These are phyloP conservation scores for Ustilago esculenta DNA, from an alignment of 1,284 basidiomycete species.

Conservation along the genomic window DNA sequence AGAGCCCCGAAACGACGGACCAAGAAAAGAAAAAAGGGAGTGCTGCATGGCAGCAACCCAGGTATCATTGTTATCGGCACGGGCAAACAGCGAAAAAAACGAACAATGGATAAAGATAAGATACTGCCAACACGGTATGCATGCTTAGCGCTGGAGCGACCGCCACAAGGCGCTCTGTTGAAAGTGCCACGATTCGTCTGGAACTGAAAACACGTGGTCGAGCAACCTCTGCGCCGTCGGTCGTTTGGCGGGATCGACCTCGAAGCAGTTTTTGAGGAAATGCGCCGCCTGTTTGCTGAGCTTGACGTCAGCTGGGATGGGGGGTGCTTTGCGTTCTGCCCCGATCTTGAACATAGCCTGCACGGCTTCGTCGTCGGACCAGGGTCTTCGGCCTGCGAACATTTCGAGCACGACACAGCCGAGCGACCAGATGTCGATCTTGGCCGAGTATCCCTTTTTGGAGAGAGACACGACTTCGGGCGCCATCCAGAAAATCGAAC, in stretches of 20 bases:
- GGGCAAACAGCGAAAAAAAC: too few relatives aligned
- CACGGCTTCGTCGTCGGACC: constrained; percentile 87
- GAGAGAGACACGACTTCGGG: constrained; percentile 90
- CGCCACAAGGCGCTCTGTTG: constrained; percentile 50
- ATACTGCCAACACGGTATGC: too few relatives aligned
- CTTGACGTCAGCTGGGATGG: constrained; percentile 83
- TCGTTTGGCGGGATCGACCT: constrained; percentile 85
- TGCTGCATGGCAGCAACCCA: too few relatives aligned
- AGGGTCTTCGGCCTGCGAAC: constrained; percentile 94
- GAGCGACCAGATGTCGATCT: constrained; percentile 98
- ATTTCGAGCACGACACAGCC: constrained; percentile 98
- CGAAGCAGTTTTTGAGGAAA: constrained; percentile 89
- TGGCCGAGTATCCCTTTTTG: constrained; percentile 85
- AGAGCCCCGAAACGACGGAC: too few relatives aligned
- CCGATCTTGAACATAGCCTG: constrained; percentile 95
- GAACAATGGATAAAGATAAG: too few relatives aligned
- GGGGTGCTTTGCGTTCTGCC: constrained; percentile 82
- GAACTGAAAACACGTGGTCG: constrained; percentile 78
- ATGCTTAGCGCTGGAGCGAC: constrained; percentile 29
- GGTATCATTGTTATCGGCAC: too few relatives aligned
- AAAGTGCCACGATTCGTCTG: constrained; percentile 56
- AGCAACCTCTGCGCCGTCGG: constrained; percentile 85
- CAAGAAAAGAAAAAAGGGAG: too few relatives aligned
- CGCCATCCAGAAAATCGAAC: constrained; percentile 99
- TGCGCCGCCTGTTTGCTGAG: constrained; percentile 81